Conservation (phyloP, 2,329 filamentous ascomycete species). For the Trichoderma citrinoviride region DNA sequence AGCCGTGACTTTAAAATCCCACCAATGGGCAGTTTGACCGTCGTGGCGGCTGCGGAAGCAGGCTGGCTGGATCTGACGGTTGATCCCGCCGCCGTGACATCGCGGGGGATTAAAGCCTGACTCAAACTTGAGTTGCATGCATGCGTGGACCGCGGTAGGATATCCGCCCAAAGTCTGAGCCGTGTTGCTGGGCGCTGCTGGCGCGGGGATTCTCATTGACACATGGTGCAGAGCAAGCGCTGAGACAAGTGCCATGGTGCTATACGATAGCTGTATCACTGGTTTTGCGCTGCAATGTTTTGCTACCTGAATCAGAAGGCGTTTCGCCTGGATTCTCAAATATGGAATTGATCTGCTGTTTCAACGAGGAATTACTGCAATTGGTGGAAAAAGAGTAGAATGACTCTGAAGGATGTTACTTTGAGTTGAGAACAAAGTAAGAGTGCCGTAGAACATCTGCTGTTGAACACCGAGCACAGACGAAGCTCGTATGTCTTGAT, state of each 20-base stretch:
- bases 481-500: background rate
- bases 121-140: background rate
- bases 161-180: background rate
- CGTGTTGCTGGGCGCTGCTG: background rate
- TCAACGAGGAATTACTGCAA: background rate
- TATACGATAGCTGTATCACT: too few relatives aligned
- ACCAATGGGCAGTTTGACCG: slow-evolving; percentile 4
- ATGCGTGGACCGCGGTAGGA: background rate
- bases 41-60: background rate
- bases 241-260: background rate
- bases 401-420: background rate
- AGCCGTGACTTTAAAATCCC: background rate
- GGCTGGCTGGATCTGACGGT: background rate
- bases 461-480: background rate
- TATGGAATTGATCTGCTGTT: background rate
- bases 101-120: background rate
- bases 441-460: background rate
- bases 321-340: background rate
- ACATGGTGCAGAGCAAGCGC: background rate
- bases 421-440: background rate
- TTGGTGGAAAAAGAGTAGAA: slow-evolving; percentile 10
- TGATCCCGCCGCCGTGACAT: background rate
- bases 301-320: background rate
- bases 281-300: background rate
- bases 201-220: background rate